Percentiles rank a stretch among this genome's conserved stretches.
phyloP scores from a whole-genome alignment of 2,329 filamentous ascomycete genomes.

The Aspergillus viridinutans region DNA sequence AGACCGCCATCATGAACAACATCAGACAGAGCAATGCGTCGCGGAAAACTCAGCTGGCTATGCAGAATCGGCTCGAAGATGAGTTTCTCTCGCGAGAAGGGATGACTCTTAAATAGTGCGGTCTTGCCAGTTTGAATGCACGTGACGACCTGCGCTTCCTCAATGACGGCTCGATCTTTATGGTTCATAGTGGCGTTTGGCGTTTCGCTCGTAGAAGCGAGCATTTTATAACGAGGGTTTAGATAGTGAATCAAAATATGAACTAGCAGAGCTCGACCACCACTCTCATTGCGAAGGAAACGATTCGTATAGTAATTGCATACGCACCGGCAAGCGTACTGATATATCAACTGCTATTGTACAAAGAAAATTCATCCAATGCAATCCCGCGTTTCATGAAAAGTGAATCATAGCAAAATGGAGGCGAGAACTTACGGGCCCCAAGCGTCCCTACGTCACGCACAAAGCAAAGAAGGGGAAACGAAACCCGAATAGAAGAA shows the following conservation, averaged over 20 bases:
- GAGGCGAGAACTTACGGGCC: neutral
- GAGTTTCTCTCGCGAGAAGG: constrained; percentile 21
- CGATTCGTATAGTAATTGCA: neutral
- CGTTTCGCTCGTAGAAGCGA: neutral
- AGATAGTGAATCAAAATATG: neutral
- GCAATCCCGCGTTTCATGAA: neutral
- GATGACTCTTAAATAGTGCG: constrained; percentile 3
- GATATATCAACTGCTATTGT: neutral
- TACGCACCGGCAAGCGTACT: neutral
- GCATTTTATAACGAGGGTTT: neutral
- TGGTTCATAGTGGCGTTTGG: neutral
- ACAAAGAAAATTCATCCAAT: neutral
- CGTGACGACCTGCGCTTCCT: neutral
- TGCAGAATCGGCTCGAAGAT: constrained; percentile 25
- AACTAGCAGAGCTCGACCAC: neutral
- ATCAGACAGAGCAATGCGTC: constrained; percentile 17
- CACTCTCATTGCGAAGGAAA: neutral
- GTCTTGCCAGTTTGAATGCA: neutral
- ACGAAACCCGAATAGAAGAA: neutral
- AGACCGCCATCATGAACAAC: constrained; percentile 59
- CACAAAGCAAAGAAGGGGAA: neutral
- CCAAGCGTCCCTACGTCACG: neutral
- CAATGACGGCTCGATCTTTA: neutral
- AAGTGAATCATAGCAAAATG: constrained; percentile 1
- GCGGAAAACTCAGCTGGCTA: constrained; percentile 20